Conservation (phyloP, 306 rosid species). For the Datisca glomerata region DNA sequence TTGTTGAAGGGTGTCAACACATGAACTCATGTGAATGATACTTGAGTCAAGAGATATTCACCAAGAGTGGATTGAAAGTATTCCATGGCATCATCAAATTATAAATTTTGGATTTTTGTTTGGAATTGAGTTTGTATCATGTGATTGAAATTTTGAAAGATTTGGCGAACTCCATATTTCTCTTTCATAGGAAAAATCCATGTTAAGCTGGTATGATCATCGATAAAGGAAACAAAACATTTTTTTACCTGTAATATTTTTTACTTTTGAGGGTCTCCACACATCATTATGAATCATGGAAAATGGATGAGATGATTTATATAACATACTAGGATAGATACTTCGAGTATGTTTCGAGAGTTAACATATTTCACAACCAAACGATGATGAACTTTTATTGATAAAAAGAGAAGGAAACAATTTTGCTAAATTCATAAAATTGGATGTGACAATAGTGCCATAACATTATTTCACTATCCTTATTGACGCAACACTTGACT, state of each 20-base stretch:
- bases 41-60: background rate
- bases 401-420: background rate
- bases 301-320: background rate
- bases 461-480: background rate
- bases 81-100: background rate
- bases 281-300: conserved; percentile 2
- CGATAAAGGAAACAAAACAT: background rate
- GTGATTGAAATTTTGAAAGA: background rate
- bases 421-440: background rate
- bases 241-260: background rate
- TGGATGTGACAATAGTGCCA: conserved; percentile 4
- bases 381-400: background rate
- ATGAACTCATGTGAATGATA: background rate
- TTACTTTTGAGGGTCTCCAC: background rate
- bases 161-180: background rate
- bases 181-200: conserved; percentile 4
- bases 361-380: background rate
- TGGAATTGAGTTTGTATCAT: background rate
- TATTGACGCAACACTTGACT: no score
- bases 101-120: background rate
- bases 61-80: background rate
- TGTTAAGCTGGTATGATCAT: background rate
- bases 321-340: background rate
- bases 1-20: background rate
- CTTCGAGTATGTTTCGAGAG: background rate